Conservation (phyloP, 2,329 filamentous ascomycete species). For the Hypoxylon sp. region DNA sequence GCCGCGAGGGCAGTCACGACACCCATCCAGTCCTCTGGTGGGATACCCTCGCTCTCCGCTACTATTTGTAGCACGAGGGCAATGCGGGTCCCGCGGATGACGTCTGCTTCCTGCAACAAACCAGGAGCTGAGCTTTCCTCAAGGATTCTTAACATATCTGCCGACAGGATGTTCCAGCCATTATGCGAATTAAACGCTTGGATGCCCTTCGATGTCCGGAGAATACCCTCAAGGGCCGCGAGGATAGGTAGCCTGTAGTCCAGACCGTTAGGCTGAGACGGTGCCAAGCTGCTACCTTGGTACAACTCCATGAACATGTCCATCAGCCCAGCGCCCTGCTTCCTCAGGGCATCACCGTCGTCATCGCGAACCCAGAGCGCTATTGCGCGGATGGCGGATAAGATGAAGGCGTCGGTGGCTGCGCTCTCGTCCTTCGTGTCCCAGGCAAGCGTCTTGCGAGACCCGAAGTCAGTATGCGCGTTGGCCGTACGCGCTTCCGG, state of each 20-base stretch:
- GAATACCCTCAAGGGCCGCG: slow-evolving; percentile 70
- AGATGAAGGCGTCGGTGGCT: slow-evolving; percentile 69
- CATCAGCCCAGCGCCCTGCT: slow-evolving; percentile 68
- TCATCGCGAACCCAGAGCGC: slow-evolving; percentile 79
- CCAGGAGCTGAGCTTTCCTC: slow-evolving; percentile 48
- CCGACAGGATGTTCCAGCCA: slow-evolving; percentile 67
- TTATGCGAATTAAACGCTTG: slow-evolving; percentile 63
- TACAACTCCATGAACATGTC: slow-evolving; percentile 77
- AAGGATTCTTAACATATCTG: slow-evolving; percentile 64
- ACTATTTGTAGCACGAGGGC: slow-evolving; percentile 68
- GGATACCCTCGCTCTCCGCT: slow-evolving; percentile 61
- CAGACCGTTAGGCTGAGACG: slow-evolving; percentile 49
- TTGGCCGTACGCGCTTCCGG: slow-evolving; percentile 64
- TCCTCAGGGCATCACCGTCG: slow-evolving; percentile 70
- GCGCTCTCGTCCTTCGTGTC: slow-evolving; percentile 65
- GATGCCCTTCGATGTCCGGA: slow-evolving; percentile 62
- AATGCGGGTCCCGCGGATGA: slow-evolving; percentile 66
- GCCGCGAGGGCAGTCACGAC: slow-evolving; percentile 65
- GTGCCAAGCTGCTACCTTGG: slow-evolving; percentile 50
- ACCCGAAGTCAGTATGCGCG: slow-evolving; percentile 61
- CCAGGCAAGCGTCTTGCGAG: slow-evolving; percentile 67
- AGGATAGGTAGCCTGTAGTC: slow-evolving; percentile 71
- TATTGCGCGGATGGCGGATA: slow-evolving; percentile 69
- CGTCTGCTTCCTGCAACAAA: slow-evolving; percentile 49
- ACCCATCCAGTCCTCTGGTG: slow-evolving; percentile 69